phyloP scores from a whole-genome alignment of 345 rosid genomes.

The Melaleuca alternifolia region DNA sequence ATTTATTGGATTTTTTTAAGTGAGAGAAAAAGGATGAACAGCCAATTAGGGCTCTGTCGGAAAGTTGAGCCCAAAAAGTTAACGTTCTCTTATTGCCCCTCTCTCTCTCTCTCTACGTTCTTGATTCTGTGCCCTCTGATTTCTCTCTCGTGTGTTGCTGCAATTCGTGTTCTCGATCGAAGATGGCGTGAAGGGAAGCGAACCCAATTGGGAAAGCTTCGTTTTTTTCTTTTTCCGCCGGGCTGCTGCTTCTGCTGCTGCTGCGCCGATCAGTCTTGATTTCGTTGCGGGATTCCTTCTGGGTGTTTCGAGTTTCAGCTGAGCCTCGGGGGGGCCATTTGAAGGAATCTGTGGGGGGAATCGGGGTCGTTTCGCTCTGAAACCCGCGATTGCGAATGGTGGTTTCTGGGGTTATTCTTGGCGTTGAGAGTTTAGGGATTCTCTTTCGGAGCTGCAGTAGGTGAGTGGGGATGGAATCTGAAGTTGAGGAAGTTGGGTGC shows the following conservation, averaged over 20 bases:
- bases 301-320: too few relatives aligned
- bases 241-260: background rate
- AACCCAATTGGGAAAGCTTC: background rate
- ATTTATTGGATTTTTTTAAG: background rate
- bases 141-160: background rate
- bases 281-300: background rate
- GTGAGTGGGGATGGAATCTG: background rate
- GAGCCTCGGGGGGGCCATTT: too few relatives aligned
- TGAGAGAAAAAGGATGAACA: background rate
- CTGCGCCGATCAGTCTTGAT: background rate
- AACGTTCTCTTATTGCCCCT: background rate
- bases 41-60: conserved; percentile 20
- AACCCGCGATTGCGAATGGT: background rate
- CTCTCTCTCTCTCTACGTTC: background rate
- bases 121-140: background rate
- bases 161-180: background rate
- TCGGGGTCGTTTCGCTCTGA: too few relatives aligned
- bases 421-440: too few relatives aligned
- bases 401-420: background rate
- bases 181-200: background rate
- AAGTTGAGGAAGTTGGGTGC: background rate
- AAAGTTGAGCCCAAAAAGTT: conserved; percentile 22
- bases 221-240: background rate
- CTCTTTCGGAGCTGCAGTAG: background rate
- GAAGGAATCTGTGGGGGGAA: too few relatives aligned